phyloP scores from a whole-genome alignment of 2,329 filamentous ascomycete species.

The Macrophomina phaseolina region DNA sequence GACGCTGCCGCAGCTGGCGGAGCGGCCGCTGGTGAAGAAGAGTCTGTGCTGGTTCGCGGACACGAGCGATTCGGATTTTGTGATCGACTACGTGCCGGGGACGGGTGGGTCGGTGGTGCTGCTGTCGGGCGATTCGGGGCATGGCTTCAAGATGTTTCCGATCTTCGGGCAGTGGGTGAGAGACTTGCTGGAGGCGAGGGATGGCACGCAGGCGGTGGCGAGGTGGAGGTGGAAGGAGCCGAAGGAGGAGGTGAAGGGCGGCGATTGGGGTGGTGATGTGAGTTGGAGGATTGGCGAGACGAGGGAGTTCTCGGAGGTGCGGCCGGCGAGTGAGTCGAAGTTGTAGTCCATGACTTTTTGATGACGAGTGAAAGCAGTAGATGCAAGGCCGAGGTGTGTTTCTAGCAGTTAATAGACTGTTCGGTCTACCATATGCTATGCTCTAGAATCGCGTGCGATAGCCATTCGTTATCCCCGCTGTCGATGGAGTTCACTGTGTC shows the following conservation, averaged over 20 bases:
- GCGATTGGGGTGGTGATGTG: slow-evolving; percentile 53
- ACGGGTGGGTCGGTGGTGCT: slow-evolving; percentile 56
- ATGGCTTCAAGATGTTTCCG: slow-evolving; percentile 69
- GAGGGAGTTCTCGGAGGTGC: slow-evolving; percentile 32
- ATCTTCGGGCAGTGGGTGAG: slow-evolving; percentile 61
- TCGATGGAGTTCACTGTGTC: slow-evolving; percentile 57
- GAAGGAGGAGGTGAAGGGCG: slow-evolving; percentile 34
- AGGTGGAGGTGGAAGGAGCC: slow-evolving; percentile 61
- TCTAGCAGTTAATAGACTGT: no score
- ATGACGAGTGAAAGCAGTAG: background rate
- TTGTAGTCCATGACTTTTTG: background rate
- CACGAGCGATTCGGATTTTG: slow-evolving; percentile 64
- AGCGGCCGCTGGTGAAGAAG: slow-evolving; percentile 62
- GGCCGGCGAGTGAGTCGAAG: slow-evolving; percentile 30
- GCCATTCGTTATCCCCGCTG: slow-evolving; percentile 51
- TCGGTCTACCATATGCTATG: slow-evolving; percentile 50
- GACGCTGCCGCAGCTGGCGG: slow-evolving; percentile 59
- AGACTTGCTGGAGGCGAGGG: slow-evolving; percentile 49
- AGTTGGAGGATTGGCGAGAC: slow-evolving; percentile 55
- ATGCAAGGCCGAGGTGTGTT: no score
- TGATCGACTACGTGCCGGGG: slow-evolving; percentile 63
- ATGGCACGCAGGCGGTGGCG: slow-evolving; percentile 50
- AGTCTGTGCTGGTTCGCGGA: slow-evolving; percentile 70
- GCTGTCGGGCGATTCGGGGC: slow-evolving; percentile 62
- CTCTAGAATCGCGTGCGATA: slow-evolving; percentile 54